Evolutionary conservation across 805 yeast genomes (phyloP), one percentile per base, ranked within the genome.

Genomic region (Kluyveromyces lactis): DNA sequence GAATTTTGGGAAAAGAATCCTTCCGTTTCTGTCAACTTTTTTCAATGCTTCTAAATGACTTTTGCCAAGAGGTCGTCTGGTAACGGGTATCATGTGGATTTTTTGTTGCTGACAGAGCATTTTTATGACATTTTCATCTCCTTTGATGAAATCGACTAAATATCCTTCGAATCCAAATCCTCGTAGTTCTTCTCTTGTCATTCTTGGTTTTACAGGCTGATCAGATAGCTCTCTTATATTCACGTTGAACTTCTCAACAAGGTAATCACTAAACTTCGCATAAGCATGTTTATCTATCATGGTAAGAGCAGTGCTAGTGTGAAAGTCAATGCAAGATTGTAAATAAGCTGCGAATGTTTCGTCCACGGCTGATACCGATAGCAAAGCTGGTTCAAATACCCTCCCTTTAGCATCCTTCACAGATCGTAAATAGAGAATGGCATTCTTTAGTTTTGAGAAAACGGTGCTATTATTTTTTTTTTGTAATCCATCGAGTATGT

Each of bases 161-260:
- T 75, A 85, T 1, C 95, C 92, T 40, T 84, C 95, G 57, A 92
- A 87, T 0, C 95, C 95, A 17, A 66, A 58, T 0, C 41, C 26
- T 21, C 46, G 51, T 2, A 86, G 49, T 35, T 68, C 53, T 7
- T 64, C 65, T 2, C 42, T 44, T 39, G 66, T 39, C 18, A 55
- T 42, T 21, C 50, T 56, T 27, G 51, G 63, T 29, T 41, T 34
- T 34, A 41, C 45, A 39, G 36, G 17, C 4, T 29, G 38, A 4
- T 47, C 36, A 18, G 57, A 47, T 4, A 66, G 23, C 43, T 77
- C 72, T 69, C 86, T 75, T 38, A 80, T 67, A 10, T 85, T 73
- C 4, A 78, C 75, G 42, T 73, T 72, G 39, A 63, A 62, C 34
- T 62, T 46, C 4, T 71, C 69, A 27, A 73, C 57, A 46, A 80